Base-by-base conservation (phyloP, 768 basidiomycete species). In the Hypholoma sublateritium region DNA sequence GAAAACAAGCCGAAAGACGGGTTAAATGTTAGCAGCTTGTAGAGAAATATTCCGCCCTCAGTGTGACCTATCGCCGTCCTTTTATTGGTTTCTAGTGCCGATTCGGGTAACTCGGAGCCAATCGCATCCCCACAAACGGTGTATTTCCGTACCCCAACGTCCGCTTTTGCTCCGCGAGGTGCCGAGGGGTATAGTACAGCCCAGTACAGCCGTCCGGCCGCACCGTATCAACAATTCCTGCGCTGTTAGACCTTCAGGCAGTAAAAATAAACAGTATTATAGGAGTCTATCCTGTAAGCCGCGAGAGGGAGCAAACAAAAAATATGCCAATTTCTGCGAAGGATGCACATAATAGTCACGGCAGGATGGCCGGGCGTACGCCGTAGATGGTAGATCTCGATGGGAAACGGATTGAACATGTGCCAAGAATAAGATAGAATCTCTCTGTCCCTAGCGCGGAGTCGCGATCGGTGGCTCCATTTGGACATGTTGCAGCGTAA, bases 151-250 rank as follows among this genome's bases (percentile, higher is more conserved):
- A 57, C 46, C 46, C 46, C 58, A 52, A 57, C 59, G 53, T 56
- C 64, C 65, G 64, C 64, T 55, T 63, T 64, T 65, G 62, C 64
- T 63, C 65, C 67, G 63, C 64, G 52, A 62, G 59, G 41, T 54
- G 42, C 52, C 61, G 53, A 39, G 54, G 61, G 60, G 46, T 35
- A 61, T 57, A 59, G 65, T 56, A 62, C 58, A 57, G 19, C 62
- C 60, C 55, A 59, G 65, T 56, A 62, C 58, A 57, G 19, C 62
- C 60, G 62, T 51, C 47, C 46, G 50, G 60, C 59, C 55, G 61
- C 53, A 19, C 22, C 57, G 19, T 35, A 16, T 28, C 35, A 28
- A 9, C 24, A 41, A 32, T 50, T 25, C 24, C 5, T 36, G 17
- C 36, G 19, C 22, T 25, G 35, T 12, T 34, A 41, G 13, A 21